phyloP scores from a whole-genome alignment of 805 yeast species.

The Myxozyma monticola region DNA sequence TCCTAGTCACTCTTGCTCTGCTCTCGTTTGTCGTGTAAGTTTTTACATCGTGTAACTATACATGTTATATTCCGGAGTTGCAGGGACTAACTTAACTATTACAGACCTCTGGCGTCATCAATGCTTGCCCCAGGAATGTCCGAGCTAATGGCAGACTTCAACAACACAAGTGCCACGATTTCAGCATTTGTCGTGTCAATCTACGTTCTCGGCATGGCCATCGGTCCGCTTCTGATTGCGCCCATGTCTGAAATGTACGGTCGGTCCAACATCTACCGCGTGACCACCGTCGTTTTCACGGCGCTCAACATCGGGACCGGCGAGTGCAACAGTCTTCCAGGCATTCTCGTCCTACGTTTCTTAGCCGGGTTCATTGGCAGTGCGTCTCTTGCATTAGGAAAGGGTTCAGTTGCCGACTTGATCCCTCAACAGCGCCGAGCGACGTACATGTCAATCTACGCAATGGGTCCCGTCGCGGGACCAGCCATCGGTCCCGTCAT shows the following conservation, averaged over 20 bases:
- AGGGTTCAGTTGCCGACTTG: constrained; percentile 67
- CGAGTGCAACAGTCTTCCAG: constrained; percentile 55
- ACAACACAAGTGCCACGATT: constrained; percentile 43
- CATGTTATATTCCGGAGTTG: too few relatives aligned
- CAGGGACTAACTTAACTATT: too few relatives aligned
- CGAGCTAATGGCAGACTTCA: constrained; percentile 48
- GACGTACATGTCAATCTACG: constrained; percentile 56
- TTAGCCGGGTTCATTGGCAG: constrained; percentile 66
- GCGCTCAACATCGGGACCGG: constrained; percentile 63
- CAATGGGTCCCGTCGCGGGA: constrained; percentile 61
- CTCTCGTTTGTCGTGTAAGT: constrained; percentile 18
- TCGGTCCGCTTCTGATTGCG: constrained; percentile 68
- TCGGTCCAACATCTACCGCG: constrained; percentile 58
- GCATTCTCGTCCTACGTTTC: constrained; percentile 59
- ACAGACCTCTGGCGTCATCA: constrained; percentile 64
- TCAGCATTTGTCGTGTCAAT: constrained; percentile 54
- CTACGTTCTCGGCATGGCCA: constrained; percentile 66
- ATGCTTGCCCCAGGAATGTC: constrained; percentile 61
- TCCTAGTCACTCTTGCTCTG: constrained; percentile 7
- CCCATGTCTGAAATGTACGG: constrained; percentile 63
- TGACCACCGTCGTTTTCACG: constrained; percentile 49
- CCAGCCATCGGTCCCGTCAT: constrained; percentile 52
- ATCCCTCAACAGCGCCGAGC: constrained; percentile 50
- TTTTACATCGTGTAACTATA: too few relatives aligned
- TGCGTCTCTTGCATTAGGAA: constrained; percentile 67